phyloP scores from a whole-genome alignment of 2,329 filamentous ascomycete species.

The Colletotrichum navitas region DNA sequence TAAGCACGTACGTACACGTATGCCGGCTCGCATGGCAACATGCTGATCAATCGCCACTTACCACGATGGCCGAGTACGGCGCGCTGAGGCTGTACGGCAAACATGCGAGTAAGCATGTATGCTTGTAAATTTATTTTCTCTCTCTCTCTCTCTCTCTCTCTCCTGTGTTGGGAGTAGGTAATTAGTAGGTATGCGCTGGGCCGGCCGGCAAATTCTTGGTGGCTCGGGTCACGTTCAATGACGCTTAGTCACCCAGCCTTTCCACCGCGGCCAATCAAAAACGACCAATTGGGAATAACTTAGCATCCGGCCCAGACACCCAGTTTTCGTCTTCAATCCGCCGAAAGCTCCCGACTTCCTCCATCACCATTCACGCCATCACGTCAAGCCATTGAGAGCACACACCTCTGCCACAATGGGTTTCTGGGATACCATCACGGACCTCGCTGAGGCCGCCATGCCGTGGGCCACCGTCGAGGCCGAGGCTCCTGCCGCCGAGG shows the following conservation, averaged over 20 bases:
- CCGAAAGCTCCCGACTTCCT: slow-evolving; percentile 58
- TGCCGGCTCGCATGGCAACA: not conserved
- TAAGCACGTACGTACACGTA: slow-evolving; percentile 1
- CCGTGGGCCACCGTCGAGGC: slow-evolving; percentile 75
- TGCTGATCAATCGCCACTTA: slow-evolving; percentile 9
- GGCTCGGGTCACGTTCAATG: not conserved
- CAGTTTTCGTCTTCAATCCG: slow-evolving; percentile 41
- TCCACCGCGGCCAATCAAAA: slow-evolving; percentile 59
- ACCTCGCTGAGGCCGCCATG: slow-evolving; percentile 74
- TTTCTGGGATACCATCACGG: slow-evolving; percentile 74
- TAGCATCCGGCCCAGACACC: slow-evolving; percentile 53
- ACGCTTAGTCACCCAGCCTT: slow-evolving; percentile 34
- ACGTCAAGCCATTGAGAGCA: slow-evolving; percentile 49
- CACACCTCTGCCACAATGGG: slow-evolving; percentile 67
- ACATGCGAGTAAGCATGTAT: not conserved
- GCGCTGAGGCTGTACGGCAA: slow-evolving; percentile 11
- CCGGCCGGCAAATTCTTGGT: slow-evolving; percentile 9
- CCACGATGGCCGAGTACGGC: not conserved
- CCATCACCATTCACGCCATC: slow-evolving; percentile 42
- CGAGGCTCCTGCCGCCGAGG: slow-evolving; percentile 76
- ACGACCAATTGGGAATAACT: slow-evolving; percentile 63
- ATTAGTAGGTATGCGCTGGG: not conserved
- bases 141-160: not conserved
- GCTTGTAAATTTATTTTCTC: too few relatives aligned
- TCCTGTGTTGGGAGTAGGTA: too few relatives aligned